Evolutionary conservation across 495 filamentous ascomycete genomes (phyloP).

Genomic region (Neurospora sp.): DNA sequence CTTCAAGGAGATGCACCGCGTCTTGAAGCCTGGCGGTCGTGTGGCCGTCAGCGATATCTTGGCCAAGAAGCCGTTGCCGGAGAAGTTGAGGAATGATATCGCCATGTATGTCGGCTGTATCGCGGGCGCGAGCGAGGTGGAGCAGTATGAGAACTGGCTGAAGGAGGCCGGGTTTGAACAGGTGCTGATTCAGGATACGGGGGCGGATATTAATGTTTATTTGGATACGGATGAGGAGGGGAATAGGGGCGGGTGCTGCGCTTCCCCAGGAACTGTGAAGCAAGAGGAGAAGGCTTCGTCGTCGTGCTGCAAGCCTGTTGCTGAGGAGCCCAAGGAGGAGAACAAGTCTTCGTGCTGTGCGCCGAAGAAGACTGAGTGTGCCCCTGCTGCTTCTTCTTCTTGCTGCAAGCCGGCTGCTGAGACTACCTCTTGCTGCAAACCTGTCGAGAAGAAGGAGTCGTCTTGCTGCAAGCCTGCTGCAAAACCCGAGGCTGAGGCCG

Average conservation of each 20-base stretch:
- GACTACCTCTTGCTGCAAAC: background rate
- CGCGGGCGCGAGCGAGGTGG: slow-evolving; percentile 44
- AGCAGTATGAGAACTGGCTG: slow-evolving; percentile 48
- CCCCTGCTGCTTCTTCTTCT: slow-evolving; percentile 1
- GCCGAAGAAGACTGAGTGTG: background rate
- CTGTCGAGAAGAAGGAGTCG: background rate
- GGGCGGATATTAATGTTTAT: slow-evolving; percentile 51
- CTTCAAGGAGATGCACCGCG: slow-evolving; percentile 51
- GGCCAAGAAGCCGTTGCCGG: slow-evolving; percentile 40
- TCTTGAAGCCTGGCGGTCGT: slow-evolving; percentile 51
- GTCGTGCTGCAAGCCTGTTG: slow-evolving; percentile 3
- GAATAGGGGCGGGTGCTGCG: slow-evolving; percentile 7
- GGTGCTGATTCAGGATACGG: slow-evolving; percentile 26
- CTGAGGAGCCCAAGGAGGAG: background rate
- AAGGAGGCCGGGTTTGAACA: slow-evolving; percentile 40
- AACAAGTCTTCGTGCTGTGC: background rate
- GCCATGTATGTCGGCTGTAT: slow-evolving; percentile 53
- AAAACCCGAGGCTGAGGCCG: background rate
- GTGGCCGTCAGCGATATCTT: slow-evolving; percentile 60
- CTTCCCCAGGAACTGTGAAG: background rate
- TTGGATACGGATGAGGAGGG: slow-evolving; percentile 24
- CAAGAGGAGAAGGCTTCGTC: background rate
- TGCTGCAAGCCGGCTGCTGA: background rate
- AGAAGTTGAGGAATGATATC: slow-evolving; percentile 36
- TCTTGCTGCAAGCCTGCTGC: slow-evolving; percentile 4